Conservation (phyloP, 2,329 filamentous ascomycete genomes). For the Fusarium sp. region DNA sequence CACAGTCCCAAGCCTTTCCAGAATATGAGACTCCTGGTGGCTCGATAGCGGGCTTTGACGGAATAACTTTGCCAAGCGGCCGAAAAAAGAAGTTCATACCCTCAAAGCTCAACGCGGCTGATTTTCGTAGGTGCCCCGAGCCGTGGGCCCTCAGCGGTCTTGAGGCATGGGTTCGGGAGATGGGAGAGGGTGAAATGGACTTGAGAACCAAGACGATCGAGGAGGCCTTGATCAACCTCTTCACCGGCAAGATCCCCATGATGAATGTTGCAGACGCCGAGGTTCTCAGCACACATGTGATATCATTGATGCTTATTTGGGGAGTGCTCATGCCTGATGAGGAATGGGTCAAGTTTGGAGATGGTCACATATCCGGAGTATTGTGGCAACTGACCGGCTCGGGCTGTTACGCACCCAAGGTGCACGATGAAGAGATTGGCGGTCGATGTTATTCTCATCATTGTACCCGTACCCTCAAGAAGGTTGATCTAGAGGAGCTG, state of each 20-base stretch:
- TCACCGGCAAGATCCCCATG: constrained; percentile 93
- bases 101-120: constrained; percentile 78
- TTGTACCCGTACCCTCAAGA: constrained; percentile 93
- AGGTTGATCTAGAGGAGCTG: constrained; percentile 85
- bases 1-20: constrained; percentile 62
- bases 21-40: constrained; percentile 65
- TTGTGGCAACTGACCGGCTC: constrained; percentile 91
- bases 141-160: constrained; percentile 95
- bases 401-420: constrained; percentile 87
- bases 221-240: constrained; percentile 86
- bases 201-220: constrained; percentile 84
- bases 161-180: constrained; percentile 83
- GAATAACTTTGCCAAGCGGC: constrained; percentile 82
- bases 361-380: constrained; percentile 83
- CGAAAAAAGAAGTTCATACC: constrained; percentile 86
- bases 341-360: constrained; percentile 96
- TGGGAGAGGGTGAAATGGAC: constrained; percentile 92
- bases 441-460: constrained; percentile 93
- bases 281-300: constrained; percentile 78
- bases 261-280: constrained; percentile 99
- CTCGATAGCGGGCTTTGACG: constrained; percentile 73
- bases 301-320: constrained; percentile 80
- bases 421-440: constrained; percentile 75
- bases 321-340: constrained; percentile 86
- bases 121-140: constrained; percentile 85